Evolutionary conservation across 352 stramenopile genomes (phyloP).

Genomic region (Plasmopara halstedii): DNA sequence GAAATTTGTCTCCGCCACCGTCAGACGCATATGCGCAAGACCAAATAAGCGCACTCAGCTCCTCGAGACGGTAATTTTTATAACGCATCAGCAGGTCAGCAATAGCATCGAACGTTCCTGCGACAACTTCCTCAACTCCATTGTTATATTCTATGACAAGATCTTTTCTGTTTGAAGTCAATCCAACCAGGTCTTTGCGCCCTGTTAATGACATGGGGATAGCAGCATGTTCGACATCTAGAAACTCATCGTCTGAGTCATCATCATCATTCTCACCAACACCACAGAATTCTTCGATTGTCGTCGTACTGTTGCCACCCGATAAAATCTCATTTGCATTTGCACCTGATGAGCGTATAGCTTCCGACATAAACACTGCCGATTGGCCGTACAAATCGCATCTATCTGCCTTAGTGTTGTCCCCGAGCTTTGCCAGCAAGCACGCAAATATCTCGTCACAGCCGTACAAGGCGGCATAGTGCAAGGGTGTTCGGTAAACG

Average conservation of each 20-base stretch:
- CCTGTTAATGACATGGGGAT: conserved; percentile 48
- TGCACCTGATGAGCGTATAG: conserved; percentile 22
- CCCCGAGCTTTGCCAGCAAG: conserved; percentile 42
- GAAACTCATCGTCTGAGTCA: conserved; percentile 29
- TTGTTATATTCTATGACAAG: conserved; percentile 48
- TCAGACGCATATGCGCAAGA: conserved; percentile 41
- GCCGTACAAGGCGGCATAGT: conserved; percentile 67
- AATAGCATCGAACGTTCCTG: conserved; percentile 59
- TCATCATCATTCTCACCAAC: conserved; percentile 35
- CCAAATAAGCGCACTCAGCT: conserved; percentile 58
- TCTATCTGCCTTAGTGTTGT: conserved; percentile 28
- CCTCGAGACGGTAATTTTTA: conserved; percentile 49
- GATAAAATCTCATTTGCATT: conserved; percentile 12
- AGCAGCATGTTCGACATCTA: conserved; percentile 32
- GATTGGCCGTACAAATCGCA: conserved; percentile 72
- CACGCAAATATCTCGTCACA: conserved; percentile 49
- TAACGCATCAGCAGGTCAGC: conserved; percentile 43
- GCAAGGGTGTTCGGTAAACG: conserved; percentile 59
- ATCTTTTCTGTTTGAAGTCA: conserved; percentile 31
- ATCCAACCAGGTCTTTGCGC: conserved; percentile 20
- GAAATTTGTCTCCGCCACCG: conserved; percentile 18
- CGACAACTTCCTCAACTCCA: conserved; percentile 47
- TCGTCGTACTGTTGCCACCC: conserved; percentile 14
- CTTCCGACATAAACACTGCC: conserved; percentile 35
- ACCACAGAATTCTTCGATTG: conserved; percentile 16